Percentiles rank a stretch among this genome's conserved stretches.
These are phyloP conservation scores for Beverwykella pulmonaria DNA, from an alignment of 495 filamentous ascomycete species.

Conservation along the genomic window DNA sequence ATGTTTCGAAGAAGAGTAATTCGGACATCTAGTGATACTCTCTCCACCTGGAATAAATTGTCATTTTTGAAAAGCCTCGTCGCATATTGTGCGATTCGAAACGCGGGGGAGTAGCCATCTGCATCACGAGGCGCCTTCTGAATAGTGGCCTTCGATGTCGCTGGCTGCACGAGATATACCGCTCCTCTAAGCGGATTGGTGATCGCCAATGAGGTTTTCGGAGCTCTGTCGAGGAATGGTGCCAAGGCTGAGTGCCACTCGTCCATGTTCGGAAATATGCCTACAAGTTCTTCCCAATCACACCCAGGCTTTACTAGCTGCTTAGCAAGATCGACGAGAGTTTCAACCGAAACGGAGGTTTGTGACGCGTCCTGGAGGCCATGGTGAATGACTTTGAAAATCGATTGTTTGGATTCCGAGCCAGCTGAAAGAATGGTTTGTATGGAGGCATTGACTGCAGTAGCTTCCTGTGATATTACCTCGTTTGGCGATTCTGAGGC, in stretches of 20 bases:
- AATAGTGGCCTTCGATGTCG: conserved; percentile 8
- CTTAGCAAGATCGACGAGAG: conserved; percentile 57
- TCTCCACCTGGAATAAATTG: conserved; percentile 25
- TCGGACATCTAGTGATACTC: conserved; percentile 13
- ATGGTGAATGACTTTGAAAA: conserved; percentile 56
- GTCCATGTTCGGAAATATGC: conserved; percentile 53
- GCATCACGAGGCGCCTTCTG: conserved; percentile 59
- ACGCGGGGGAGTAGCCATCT: conserved; percentile 67
- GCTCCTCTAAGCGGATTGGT: conserved; percentile 71
- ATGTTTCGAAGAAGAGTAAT: conserved; percentile 49
- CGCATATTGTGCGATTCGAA: conserved; percentile 72
- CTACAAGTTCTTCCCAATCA: conserved; percentile 44
- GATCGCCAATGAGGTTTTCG: conserved; percentile 67
- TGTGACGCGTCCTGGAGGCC: conserved; percentile 55
- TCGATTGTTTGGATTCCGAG: conserved; percentile 25
- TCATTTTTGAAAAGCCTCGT: conserved; percentile 54
- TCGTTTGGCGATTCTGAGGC: conserved; percentile 61
- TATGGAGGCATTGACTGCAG: conserved; percentile 44
- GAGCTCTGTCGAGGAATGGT: conserved; percentile 59
- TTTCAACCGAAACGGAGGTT: conserved; percentile 56
- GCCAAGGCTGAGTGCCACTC: conserved; percentile 59
- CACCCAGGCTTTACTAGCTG: conserved; percentile 52
- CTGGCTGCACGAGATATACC: conserved; percentile 62
- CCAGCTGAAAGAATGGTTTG: conserved; percentile 26
- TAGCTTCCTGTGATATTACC: conserved; percentile 56